phyloP scores from a whole-genome alignment of 768 basidiomycete genomes.

The Leccinum subgranulosum region DNA sequence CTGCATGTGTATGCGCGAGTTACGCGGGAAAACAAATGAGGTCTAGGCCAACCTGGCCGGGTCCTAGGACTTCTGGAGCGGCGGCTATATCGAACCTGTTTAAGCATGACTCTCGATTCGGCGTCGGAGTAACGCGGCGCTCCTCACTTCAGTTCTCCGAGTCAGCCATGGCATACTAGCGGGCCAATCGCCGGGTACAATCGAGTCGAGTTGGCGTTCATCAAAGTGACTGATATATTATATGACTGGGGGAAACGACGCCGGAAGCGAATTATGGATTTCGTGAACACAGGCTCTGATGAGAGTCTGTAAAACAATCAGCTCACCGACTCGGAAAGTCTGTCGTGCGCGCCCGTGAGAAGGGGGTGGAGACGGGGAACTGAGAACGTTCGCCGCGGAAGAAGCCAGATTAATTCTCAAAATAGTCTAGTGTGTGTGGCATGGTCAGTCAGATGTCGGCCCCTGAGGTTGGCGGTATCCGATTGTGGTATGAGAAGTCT shows the following conservation, averaged over 20 bases:
- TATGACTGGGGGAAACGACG: not conserved
- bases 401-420: not conserved
- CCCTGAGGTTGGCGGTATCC: not conserved
- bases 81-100: no score
- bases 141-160: not conserved
- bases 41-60: no score
- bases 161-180: no score
- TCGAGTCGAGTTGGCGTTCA: no score
- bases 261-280: not conserved
- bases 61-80: no score
- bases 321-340: not conserved
- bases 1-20: not conserved
- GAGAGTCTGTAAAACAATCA: not conserved
- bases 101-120: no score
- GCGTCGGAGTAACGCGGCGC: not conserved
- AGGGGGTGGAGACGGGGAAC: conserved; percentile 9
- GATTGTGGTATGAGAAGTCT: not conserved
- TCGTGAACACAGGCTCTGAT: not conserved
- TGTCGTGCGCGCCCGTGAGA: conserved; percentile 12
- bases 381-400: conserved; percentile 3
- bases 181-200: not conserved
- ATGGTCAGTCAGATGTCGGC: conserved; percentile 1
- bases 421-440: conserved; percentile 19
- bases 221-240: not conserved
- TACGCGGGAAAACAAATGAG: not conserved